phyloP scores from a whole-genome alignment of 805 yeast genomes.

The Kodamaea fukazawae region DNA sequence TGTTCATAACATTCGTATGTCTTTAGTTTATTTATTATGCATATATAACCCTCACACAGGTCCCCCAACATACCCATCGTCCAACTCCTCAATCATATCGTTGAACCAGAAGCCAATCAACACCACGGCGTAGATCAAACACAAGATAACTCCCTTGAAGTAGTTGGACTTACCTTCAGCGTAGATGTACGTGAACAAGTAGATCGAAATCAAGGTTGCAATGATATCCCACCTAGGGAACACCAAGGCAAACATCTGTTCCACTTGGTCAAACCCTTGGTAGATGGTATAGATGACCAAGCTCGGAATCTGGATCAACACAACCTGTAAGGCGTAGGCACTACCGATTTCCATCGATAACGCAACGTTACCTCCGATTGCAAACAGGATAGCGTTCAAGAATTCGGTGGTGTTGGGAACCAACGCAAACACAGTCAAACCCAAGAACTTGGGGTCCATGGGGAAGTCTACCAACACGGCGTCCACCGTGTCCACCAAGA shows the following conservation, averaged over 20 bases:
- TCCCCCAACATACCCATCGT: constrained; percentile 19
- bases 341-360: constrained; percentile 97
- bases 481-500: constrained; percentile 89
- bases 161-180: constrained; percentile 97
- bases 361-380: constrained; percentile 93
- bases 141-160: constrained; percentile 88
- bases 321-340: constrained; percentile 95
- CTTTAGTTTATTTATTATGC: too few species aligned
- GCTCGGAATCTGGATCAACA: constrained; percentile 88
- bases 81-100: constrained; percentile 33
- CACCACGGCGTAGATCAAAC: constrained; percentile 72
- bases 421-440: constrained; percentile 89
- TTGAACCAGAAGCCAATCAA: constrained; percentile 78
- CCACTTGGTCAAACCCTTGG: constrained; percentile 39
- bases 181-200: constrained; percentile 86
- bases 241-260: constrained; percentile 69
- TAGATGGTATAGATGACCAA: constrained; percentile 71
- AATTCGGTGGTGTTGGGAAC: constrained; percentile 98
- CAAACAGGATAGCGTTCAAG: constrained; percentile 94
- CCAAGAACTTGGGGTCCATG: constrained; percentile 87
- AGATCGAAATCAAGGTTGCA: constrained; percentile 80
- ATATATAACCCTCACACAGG: constrained; percentile 1
- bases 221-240: constrained; percentile 96
- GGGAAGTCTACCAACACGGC: constrained; percentile 74
- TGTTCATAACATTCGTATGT: too few species aligned